A percentile compares a stretch with the other conserved stretches of the same genome.
phyloP scores from a whole-genome alignment of 192 early-diverging fungal genomes.

The Dissophora globulifera region DNA sequence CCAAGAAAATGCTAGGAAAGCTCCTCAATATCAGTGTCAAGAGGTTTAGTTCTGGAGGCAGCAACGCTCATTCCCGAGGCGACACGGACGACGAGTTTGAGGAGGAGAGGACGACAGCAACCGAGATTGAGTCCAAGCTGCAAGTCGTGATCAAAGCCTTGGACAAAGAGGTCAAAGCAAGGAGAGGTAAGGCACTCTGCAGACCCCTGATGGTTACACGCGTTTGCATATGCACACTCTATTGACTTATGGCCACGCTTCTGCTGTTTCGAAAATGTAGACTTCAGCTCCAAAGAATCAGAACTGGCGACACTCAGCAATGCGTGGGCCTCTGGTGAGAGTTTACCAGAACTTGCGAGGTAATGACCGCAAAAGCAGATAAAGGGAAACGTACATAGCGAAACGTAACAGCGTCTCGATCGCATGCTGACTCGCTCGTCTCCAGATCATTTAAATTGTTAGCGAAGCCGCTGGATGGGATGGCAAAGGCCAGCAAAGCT shows the following conservation, averaged over 20 bases:
- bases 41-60: slow-evolving; percentile 30
- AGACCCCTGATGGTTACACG: too few relatives aligned
- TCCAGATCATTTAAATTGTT: slow-evolving; percentile 32
- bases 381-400: too few relatives aligned
- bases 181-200: slow-evolving; percentile 17
- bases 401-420: too few relatives aligned
- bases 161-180: slow-evolving; percentile 46
- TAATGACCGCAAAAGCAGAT: too few relatives aligned
- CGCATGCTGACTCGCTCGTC: neutral
- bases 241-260: too few relatives aligned
- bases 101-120: slow-evolving; percentile 14
- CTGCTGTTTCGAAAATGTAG: neutral
- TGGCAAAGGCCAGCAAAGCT: slow-evolving; percentile 50
- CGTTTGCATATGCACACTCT: too few relatives aligned
- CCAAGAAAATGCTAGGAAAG: slow-evolving; percentile 42
- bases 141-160: slow-evolving; percentile 37
- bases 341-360: slow-evolving; percentile 36
- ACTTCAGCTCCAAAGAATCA: slow-evolving; percentile 46
- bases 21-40: slow-evolving; percentile 43
- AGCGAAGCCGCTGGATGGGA: slow-evolving; percentile 46
- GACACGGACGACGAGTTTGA: slow-evolving; percentile 53
- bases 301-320: slow-evolving; percentile 38
- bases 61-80: slow-evolving; percentile 2
- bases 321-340: slow-evolving; percentile 24
- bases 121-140: slow-evolving; percentile 32